These are phyloP conservation scores for Fusarium sp. DNA, from an alignment of 2,329 filamentous ascomycete species.

Conservation along the genomic window DNA sequence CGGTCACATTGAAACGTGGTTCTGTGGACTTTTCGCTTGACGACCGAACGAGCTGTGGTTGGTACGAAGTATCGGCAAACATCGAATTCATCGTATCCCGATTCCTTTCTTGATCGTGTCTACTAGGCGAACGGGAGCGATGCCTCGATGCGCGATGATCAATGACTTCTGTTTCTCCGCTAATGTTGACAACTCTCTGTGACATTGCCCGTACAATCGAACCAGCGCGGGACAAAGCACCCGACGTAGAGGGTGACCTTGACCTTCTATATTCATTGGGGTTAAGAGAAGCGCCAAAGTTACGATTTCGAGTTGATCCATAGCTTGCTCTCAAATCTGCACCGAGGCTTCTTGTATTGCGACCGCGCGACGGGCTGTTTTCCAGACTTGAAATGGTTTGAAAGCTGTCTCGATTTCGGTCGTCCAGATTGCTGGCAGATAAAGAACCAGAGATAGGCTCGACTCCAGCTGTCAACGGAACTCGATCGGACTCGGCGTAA, in stretches of 20 bases:
- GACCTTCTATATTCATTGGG: constrained; percentile 67
- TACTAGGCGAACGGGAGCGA: constrained; percentile 68
- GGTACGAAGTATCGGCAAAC: constrained; percentile 63
- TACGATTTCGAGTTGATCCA: constrained; percentile 62
- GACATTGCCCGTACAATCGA: constrained; percentile 90
- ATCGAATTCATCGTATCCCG: constrained; percentile 49
- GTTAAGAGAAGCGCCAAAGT: constrained; percentile 67
- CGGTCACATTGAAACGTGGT: constrained; percentile 35
- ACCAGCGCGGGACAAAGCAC: constrained; percentile 75
- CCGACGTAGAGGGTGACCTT: constrained; percentile 71
- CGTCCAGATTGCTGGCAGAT: constrained; percentile 54
- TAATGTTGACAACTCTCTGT: constrained; percentile 96
- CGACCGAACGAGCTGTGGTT: constrained; percentile 59
- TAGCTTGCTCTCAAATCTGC: constrained; percentile 69
- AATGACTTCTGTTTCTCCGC: constrained; percentile 87
- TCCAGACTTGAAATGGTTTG: constrained; percentile 67
- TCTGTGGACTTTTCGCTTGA: constrained; percentile 59
- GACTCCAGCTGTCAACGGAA: constrained; percentile 67
- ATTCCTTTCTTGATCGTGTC: constrained; percentile 50
- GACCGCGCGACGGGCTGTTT: constrained; percentile 63
- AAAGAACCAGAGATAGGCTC: constrained; percentile 67
- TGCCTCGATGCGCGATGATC: constrained; percentile 75
- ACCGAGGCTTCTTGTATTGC: constrained; percentile 66
- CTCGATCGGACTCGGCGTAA: constrained; percentile 67
- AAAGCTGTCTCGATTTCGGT: constrained; percentile 65